A percentile compares a stretch with the other conserved stretches of the same genome.
phyloP scores from a whole-genome alignment of 345 rosid genomes.

The Populus deltoides region DNA sequence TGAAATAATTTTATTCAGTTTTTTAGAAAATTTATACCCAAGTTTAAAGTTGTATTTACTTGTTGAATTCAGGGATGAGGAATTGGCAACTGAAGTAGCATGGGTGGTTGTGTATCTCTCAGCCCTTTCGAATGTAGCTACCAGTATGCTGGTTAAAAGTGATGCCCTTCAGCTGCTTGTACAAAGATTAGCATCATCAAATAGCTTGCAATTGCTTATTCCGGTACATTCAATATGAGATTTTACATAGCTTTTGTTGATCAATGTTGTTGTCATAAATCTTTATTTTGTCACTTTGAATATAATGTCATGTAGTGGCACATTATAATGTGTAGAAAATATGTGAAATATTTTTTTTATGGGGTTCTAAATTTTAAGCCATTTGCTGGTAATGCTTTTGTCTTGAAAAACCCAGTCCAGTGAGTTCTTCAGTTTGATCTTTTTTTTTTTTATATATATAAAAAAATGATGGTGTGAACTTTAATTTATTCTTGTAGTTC shows the following conservation, averaged over 20 bases:
- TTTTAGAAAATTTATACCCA: not conserved
- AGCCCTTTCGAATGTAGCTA: slow-evolving; percentile 82
- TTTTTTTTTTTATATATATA: too few species aligned
- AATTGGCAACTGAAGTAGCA: slow-evolving; percentile 86
- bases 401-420: too few species aligned
- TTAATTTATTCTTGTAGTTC: not conserved
- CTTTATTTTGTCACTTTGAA: not conserved
- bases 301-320: not conserved
- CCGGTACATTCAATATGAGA: slow-evolving; percentile 55
- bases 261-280: not conserved
- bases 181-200: slow-evolving; percentile 73
- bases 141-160: slow-evolving; percentile 66
- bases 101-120: slow-evolving; percentile 97
- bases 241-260: not conserved
- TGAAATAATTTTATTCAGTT: not conserved
- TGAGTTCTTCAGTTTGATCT: too few species aligned
- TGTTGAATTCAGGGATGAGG: slow-evolving; percentile 71
- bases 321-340: not conserved
- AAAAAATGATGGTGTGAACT: not conserved
- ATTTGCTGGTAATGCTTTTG: too few species aligned
- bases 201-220: slow-evolving; percentile 78
- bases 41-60: slow-evolving; percentile 5
- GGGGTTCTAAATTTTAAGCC: too few species aligned
- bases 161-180: slow-evolving; percentile 69
- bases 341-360: too few species aligned